Conservation (phyloP, 208 protist genomes). For the Leishmania tarentolae region DNA sequence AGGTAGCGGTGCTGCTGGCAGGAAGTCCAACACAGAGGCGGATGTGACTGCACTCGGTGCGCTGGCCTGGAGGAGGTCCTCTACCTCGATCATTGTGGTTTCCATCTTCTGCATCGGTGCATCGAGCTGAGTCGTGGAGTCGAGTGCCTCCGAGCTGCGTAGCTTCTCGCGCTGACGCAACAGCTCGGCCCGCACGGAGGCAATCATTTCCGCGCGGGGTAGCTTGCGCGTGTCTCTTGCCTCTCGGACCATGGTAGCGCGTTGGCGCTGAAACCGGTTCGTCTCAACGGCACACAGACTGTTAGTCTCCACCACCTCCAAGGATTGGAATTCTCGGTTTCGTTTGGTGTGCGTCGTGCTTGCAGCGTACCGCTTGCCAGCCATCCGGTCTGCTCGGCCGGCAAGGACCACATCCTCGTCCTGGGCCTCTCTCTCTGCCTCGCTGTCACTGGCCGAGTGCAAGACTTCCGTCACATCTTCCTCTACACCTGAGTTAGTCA, state of each 20-base stretch:
- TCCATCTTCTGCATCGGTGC: slow-evolving; percentile 10
- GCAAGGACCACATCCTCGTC: slow-evolving; percentile 2
- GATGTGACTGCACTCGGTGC: not conserved
- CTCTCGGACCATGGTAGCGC: not conserved
- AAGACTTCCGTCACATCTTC: slow-evolving; percentile 18
- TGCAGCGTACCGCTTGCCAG: slow-evolving; percentile 12
- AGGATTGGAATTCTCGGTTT: slow-evolving; percentile 31
- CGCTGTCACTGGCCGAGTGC: slow-evolving; percentile 25
- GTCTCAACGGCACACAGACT: not conserved
- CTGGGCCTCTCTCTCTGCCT: not conserved
- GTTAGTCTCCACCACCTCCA: slow-evolving; percentile 36
- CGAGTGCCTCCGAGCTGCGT: not conserved
- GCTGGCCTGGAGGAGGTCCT: slow-evolving; percentile 12
- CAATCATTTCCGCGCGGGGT: slow-evolving; percentile 23
- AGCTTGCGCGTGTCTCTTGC: not conserved
- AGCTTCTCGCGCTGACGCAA: slow-evolving; percentile 31
- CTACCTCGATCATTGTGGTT: slow-evolving; percentile 28
- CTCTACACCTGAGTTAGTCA: not conserved
- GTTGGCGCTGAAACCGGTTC: slow-evolving; percentile 11
- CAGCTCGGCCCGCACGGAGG: slow-evolving; percentile 31
- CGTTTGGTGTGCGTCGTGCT: not conserved
- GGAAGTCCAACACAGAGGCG: slow-evolving; percentile 9
- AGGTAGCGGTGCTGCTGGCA: slow-evolving; percentile 6
- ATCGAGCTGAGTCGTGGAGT: not conserved
- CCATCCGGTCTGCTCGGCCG: slow-evolving; percentile 14